phyloP scores from a whole-genome alignment of 2,329 filamentous ascomycete species.

The Sclerotinia subarctica region DNA sequence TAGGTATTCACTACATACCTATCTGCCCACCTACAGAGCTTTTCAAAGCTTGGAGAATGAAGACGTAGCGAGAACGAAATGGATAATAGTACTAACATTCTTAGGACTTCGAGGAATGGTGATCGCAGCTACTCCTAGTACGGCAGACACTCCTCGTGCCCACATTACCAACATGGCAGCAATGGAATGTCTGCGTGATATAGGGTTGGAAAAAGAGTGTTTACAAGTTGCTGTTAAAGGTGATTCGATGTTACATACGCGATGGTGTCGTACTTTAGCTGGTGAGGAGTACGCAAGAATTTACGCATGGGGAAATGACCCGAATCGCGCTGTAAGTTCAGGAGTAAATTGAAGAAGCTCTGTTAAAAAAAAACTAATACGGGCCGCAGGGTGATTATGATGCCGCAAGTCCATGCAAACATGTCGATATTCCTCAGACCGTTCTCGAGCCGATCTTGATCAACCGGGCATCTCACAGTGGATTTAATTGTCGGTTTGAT shows the following conservation, averaged over 20 bases:
- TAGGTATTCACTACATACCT: neutral
- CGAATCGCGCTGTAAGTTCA: slow-evolving; percentile 41
- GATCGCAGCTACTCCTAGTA: slow-evolving; percentile 48
- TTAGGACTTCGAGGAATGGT: slow-evolving; percentile 52
- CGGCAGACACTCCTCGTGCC: slow-evolving; percentile 55
- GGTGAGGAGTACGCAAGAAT: slow-evolving; percentile 51
- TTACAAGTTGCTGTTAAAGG: slow-evolving; percentile 41
- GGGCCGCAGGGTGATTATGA: slow-evolving; percentile 44
- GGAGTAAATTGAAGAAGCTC: neutral
- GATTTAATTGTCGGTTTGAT: slow-evolving; percentile 45
- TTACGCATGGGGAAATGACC: slow-evolving; percentile 51
- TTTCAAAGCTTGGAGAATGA: neutral
- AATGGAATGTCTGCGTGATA: slow-evolving; percentile 53
- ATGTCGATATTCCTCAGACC: slow-evolving; percentile 48
- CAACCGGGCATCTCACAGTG: slow-evolving; percentile 41
- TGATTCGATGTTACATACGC: slow-evolving; percentile 47
- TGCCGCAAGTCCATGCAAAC: slow-evolving; percentile 43
- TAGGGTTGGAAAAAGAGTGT: slow-evolving; percentile 47
- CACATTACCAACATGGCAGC: slow-evolving; percentile 59
- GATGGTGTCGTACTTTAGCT: slow-evolving; percentile 53
- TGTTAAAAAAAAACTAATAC: neutral
- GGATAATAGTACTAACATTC: neutral
- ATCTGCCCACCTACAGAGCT: neutral
- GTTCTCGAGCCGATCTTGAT: slow-evolving; percentile 49
- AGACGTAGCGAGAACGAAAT: neutral